Evolutionary conservation across 2,329 filamentous ascomycete genomes (phyloP).

Genomic region (Gliomastix tumulicola): DNA sequence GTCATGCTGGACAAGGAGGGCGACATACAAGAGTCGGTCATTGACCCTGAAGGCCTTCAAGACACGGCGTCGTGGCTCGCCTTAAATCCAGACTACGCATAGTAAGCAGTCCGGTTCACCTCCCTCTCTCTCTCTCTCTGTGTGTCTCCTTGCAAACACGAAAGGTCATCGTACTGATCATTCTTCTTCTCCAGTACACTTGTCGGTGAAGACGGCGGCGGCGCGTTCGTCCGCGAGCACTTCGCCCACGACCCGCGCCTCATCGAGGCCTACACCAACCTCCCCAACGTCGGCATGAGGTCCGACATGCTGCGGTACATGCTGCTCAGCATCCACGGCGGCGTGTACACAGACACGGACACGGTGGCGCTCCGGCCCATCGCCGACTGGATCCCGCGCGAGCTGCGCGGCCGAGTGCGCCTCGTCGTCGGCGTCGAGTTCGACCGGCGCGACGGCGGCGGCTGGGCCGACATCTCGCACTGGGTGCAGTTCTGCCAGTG

Average conservation of each 20-base stretch:
- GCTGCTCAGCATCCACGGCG: slow-evolving; percentile 18
- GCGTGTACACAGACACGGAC: slow-evolving; percentile 24
- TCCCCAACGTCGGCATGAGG: slow-evolving; percentile 14
- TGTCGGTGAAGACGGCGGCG: slow-evolving; percentile 12
- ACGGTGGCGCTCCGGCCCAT: slow-evolving; percentile 48
- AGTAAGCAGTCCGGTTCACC: slow-evolving; percentile 3
- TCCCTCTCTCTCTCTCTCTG: too few species aligned
- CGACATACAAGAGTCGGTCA: slow-evolving; percentile 1
- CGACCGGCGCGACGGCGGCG: slow-evolving; percentile 13
- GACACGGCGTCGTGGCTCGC: slow-evolving; percentile 8
- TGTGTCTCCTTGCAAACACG: too few species aligned
- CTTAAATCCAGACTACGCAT: slow-evolving; percentile 7
- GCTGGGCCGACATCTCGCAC: slow-evolving; percentile 17
- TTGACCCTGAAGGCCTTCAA: slow-evolving; percentile 2
- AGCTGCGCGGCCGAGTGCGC: slow-evolving; percentile 9
- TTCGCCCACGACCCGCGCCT: slow-evolving; percentile 11
- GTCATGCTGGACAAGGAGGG: slow-evolving; percentile 5
- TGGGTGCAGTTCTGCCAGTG: slow-evolving; percentile 23
- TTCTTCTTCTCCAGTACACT: slow-evolving; percentile 8
- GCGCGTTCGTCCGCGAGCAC: slow-evolving; percentile 13
- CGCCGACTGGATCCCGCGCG: slow-evolving; percentile 17
- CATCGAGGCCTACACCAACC: slow-evolving; percentile 1
- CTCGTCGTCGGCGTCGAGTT: slow-evolving; percentile 20
- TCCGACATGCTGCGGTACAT: slow-evolving; percentile 19
- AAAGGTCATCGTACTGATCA: background rate